Conservation (phyloP, 495 filamentous ascomycete species). For the Rostrohypoxylon terebratum region DNA sequence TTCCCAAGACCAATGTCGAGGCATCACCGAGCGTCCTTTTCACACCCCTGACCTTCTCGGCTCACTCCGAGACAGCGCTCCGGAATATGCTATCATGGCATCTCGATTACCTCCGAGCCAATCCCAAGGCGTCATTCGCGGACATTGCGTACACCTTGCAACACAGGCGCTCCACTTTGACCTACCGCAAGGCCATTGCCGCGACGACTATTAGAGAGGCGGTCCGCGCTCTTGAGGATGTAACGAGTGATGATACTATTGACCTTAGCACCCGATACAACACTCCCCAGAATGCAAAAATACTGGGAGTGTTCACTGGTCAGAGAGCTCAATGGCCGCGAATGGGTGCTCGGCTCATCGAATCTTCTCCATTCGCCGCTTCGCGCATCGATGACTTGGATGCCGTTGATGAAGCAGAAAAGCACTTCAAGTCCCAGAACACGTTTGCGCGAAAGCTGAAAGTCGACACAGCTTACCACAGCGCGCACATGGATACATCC, state of each 20-base stretch:
- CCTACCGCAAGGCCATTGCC: constrained; percentile 3
- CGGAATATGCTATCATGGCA: constrained; percentile 1
- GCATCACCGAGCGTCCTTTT: neutral
- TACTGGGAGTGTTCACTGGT: neutral
- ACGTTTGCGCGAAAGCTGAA: constrained; percentile 57
- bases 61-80: constrained; percentile 1
- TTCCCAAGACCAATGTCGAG: neutral
- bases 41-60: neutral
- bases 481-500: constrained; percentile 36
- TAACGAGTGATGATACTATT: neutral
- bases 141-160: neutral
- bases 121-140: neutral
- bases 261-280: neutral
- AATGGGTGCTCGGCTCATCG: neutral
- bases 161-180: neutral
- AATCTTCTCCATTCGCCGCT: neutral
- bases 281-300: neutral
- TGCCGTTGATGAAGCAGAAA: constrained; percentile 47
- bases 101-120: neutral
- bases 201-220: neutral
- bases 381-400: neutral
- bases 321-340: neutral
- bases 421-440: constrained; percentile 56
- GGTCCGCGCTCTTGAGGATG: neutral
- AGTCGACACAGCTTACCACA: constrained; percentile 68